Percentiles rank a stretch among this genome's conserved stretches.
These are phyloP conservation scores for Aspergillus fijiensis DNA, from an alignment of 2,329 filamentous ascomycete genomes.

Conservation along the genomic window DNA sequence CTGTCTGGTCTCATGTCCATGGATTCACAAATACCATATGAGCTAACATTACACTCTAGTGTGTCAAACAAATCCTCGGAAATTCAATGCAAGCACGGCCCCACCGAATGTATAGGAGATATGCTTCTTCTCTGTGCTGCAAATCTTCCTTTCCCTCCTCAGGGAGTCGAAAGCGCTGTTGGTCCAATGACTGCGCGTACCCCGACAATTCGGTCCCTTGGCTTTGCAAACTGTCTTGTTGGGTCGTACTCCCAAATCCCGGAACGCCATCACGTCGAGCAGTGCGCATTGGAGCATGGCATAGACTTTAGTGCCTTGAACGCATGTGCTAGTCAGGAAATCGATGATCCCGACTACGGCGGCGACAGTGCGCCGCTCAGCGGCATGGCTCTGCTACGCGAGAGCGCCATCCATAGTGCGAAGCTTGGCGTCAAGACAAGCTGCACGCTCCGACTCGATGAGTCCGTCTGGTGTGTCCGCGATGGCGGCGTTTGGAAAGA, in stretches of 20 bases:
- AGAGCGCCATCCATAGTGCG: slow-evolving; percentile 53
- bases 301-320: slow-evolving; percentile 81
- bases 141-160: slow-evolving; percentile 54
- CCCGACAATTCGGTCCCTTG: slow-evolving; percentile 76
- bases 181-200: slow-evolving; percentile 59
- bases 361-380: slow-evolving; percentile 53
- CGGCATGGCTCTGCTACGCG: slow-evolving; percentile 45
- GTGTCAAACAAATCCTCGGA: slow-evolving; percentile 72
- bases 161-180: slow-evolving; percentile 15
- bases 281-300: slow-evolving; percentile 87
- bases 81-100: slow-evolving; percentile 84
- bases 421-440: slow-evolving; percentile 67
- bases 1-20: not conserved
- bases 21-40: not conserved
- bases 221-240: slow-evolving; percentile 88
- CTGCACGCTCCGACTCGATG: slow-evolving; percentile 76
- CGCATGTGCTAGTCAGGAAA: slow-evolving; percentile 73
- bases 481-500: slow-evolving; percentile 77
- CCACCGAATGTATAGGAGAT: slow-evolving; percentile 87
- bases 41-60: slow-evolving; percentile 38
- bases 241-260: slow-evolving; percentile 76
- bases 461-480: slow-evolving; percentile 78
- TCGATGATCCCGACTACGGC: slow-evolving; percentile 64
- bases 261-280: slow-evolving; percentile 71
- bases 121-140: slow-evolving; percentile 91